Evolutionary conservation across 2,329 filamentous ascomycete genomes (phyloP), one percentile per base, ranked within the genome.

Genomic region (Ophiostoma sp.): DNA sequence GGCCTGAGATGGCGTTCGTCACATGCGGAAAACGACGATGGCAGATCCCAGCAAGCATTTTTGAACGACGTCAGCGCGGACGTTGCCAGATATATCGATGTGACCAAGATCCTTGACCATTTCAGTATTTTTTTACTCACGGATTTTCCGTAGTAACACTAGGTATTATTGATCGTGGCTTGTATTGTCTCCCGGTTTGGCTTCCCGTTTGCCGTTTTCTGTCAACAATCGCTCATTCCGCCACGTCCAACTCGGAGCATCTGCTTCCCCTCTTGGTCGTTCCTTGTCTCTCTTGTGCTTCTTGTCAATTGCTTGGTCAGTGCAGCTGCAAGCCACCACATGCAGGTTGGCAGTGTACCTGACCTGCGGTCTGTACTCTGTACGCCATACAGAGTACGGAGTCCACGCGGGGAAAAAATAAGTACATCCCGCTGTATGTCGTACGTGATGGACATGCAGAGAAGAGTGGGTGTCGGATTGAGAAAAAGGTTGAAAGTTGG

Each of bases 301-400:
- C 39, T 71, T 61, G 25, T 50, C 70, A 57, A 70, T 50, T 6
- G 39, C 42, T 61, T 71, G 70, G 39, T 57, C 55, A 50, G n/a
- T 61, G 57, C 57, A 48, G 55, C 57, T 71, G 25, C 57, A 52
- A 70, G 57, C 57, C 22, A 50, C 52, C 52, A 33, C 39, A 42
- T 36, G 39, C 22, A 45, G 17, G 45, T 22, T 70, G 69, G 33
- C 22, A 8, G 9, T 36, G 42, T 64, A 36, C 39, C 69, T 63
- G 15, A 63, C 36, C n/a, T 68, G 39, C 25, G 42, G 63, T 12
- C 39, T 68, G 42, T 48, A 68, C 39, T 55, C 7, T 63, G 59
- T 63, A 25, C 19, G 33, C 4, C 12, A n/a, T 11, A 8, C 22
- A 22, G 22, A 55, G 39, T 11, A 17, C 50, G 50, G 50, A 52